Conservation (phyloP, 306 rosid species). For the Cucumis melo region DNA sequence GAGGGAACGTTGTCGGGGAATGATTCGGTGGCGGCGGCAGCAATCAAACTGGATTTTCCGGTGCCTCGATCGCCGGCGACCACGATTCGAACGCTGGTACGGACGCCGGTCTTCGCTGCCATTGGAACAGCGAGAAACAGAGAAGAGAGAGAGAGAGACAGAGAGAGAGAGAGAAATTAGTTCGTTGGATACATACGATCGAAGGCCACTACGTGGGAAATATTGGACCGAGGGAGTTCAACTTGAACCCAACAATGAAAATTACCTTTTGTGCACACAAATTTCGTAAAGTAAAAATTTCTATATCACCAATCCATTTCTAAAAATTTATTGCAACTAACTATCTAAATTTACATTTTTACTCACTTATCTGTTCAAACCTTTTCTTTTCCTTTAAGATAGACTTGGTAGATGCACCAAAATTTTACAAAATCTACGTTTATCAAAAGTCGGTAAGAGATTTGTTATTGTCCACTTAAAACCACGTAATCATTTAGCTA, state of each 20-base stretch:
- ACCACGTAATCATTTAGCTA: too few species aligned
- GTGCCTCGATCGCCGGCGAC: slow-evolving; percentile 54
- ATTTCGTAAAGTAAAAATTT: too few species aligned
- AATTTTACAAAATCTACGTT: too few species aligned
- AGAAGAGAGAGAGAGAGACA: background rate
- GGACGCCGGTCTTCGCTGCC: slow-evolving; percentile 13
- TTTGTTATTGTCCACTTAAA: too few species aligned
- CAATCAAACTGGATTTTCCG: slow-evolving; percentile 67
- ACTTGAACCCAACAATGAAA: too few species aligned
- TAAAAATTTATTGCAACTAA: too few species aligned
- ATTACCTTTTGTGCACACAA: background rate
- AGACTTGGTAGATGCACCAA: too few species aligned
- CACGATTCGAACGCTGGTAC: slow-evolving; percentile 49
- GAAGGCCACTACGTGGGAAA: background rate
- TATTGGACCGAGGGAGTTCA: background rate
- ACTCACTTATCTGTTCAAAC: too few species aligned
- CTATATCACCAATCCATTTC: too few species aligned
- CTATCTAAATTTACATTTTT: too few species aligned
- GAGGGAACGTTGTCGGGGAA: slow-evolving; percentile 44
- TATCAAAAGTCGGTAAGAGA: too few species aligned
- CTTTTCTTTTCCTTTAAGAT: too few species aligned
- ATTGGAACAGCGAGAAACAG: background rate
- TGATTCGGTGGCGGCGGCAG: slow-evolving; percentile 46
- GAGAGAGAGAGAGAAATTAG: background rate
- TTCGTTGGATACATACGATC: background rate